phyloP scores from a whole-genome alignment of 805 yeast species.

The Tetrapisispora taiwanensis region DNA sequence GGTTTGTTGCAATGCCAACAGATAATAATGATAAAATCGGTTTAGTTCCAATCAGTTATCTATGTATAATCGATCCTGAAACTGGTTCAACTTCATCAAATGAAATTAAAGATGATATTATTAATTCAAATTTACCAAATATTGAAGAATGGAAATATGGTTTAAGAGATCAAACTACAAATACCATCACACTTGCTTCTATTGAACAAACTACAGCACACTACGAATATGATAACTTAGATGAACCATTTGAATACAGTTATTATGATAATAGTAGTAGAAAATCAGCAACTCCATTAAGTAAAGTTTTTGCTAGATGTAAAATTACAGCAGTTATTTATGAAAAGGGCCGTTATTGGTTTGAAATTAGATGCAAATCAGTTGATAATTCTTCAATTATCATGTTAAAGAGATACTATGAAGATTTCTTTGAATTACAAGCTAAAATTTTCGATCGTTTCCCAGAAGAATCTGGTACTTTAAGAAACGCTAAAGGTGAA shows the following conservation, averaged over 20 bases:
- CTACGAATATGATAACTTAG: not conserved
- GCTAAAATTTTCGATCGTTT: conserved; percentile 68
- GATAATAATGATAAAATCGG: conserved; percentile 96
- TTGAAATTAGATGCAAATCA: conserved; percentile 50
- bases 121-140: conserved; percentile 65
- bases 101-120: conserved; percentile 47
- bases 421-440: conserved; percentile 92
- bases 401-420: conserved; percentile 77
- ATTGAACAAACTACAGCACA: not conserved
- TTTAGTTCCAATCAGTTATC: conserved; percentile 81
- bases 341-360: conserved; percentile 85
- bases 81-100: conserved; percentile 49
- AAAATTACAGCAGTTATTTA: conserved; percentile 38
- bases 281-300: not conserved
- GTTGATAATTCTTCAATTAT: conserved; percentile 56
- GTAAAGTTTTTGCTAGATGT: not conserved
- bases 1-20: conserved; percentile 96
- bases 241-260: conserved; percentile 1
- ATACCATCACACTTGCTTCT: not conserved
- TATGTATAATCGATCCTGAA: conserved; percentile 69
- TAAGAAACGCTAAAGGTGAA: conserved; percentile 35
- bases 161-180: conserved; percentile 3
- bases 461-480: conserved; percentile 85
- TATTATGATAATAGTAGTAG: conserved; percentile 1
- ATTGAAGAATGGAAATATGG: conserved; percentile 86